phyloP scores from a whole-genome alignment of 768 basidiomycete genomes.

The Tephrocybe sp. region DNA sequence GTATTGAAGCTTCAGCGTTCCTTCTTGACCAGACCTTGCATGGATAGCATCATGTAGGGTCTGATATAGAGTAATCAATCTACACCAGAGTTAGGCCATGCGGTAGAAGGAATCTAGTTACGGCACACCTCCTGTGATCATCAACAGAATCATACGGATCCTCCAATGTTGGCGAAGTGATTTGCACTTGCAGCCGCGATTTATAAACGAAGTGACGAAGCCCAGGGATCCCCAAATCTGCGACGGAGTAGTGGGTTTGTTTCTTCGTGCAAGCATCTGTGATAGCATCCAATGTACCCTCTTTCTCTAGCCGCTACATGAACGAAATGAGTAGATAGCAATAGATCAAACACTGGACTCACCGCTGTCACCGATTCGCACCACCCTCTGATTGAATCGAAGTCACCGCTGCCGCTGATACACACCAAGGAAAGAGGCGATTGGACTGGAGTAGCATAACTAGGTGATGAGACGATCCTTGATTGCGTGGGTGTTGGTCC shows the following conservation, averaged over 20 bases:
- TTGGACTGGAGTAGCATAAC: slow-evolving; percentile 16
- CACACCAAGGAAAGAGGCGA: slow-evolving; percentile 67
- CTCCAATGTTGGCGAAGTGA: slow-evolving; percentile 83
- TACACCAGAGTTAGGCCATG: slow-evolving; percentile 25
- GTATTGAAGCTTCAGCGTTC: slow-evolving; percentile 82
- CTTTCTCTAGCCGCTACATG: slow-evolving; percentile 59
- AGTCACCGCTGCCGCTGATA: slow-evolving; percentile 79
- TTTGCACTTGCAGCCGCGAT: slow-evolving; percentile 83
- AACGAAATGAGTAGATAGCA: not conserved
- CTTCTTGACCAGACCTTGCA: slow-evolving; percentile 80
- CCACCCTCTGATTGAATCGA: slow-evolving; percentile 80
- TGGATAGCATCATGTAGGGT: slow-evolving; percentile 86
- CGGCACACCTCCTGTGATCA: slow-evolving; percentile 56
- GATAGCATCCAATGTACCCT: slow-evolving; percentile 54
- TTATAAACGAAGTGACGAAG: slow-evolving; percentile 95
- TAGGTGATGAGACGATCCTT: not conserved
- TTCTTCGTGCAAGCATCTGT: slow-evolving; percentile 43
- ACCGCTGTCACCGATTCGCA: slow-evolving; percentile 66
- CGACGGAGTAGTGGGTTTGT: slow-evolving; percentile 62
- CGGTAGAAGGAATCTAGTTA: slow-evolving; percentile 8
- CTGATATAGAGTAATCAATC: slow-evolving; percentile 86
- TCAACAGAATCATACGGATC: slow-evolving; percentile 71
- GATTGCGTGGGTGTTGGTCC: slow-evolving; percentile 14
- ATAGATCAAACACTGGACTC: slow-evolving; percentile 10
- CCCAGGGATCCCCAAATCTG: slow-evolving; percentile 83